Conservation (phyloP, 1,284 basidiomycete genomes). For the Exsudoporus floridanus region DNA sequence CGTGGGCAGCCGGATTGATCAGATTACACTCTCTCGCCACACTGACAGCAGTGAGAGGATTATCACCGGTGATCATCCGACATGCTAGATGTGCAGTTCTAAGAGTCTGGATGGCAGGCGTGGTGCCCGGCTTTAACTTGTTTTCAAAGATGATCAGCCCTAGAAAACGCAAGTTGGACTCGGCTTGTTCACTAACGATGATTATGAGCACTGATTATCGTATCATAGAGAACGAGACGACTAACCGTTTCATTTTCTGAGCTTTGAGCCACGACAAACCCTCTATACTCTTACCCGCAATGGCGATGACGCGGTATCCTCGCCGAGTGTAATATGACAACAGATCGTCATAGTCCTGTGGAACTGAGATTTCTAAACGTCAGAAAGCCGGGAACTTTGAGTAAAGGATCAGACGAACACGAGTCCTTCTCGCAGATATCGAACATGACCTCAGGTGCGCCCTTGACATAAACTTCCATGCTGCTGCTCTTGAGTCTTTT, state of each 20-base stretch:
- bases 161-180: conserved; percentile 88
- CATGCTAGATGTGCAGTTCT: conserved; percentile 90
- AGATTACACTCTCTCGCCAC: conserved; percentile 95
- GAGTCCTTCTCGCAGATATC: conserved; percentile 92
- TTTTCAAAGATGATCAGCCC: conserved; percentile 99
- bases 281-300: conserved; percentile 95
- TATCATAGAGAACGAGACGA: conserved; percentile 8
- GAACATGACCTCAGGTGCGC: conserved; percentile 96
- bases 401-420: conserved; percentile 53
- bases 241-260: conserved; percentile 90
- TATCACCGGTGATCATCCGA: conserved; percentile 99
- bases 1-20: conserved; percentile 85
- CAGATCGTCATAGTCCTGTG: conserved; percentile 95
- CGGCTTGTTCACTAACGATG: conserved; percentile 83
- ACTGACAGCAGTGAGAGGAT: conserved; percentile 93
- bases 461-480: conserved; percentile 99
- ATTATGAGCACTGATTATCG: neutral
- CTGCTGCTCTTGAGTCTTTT: conserved; percentile 91
- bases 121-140: conserved; percentile 92
- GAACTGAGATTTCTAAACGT: conserved; percentile 56
- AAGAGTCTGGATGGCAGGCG: conserved; percentile 88
- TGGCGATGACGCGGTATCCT: conserved; percentile 97
- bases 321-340: conserved; percentile 96
- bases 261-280: conserved; percentile 97
- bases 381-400: conserved; percentile 2